Percentiles rank a stretch among this genome's conserved stretches.
These are phyloP conservation scores for Suillus plorans DNA, from an alignment of 768 basidiomycete species.

Conservation along the genomic window DNA sequence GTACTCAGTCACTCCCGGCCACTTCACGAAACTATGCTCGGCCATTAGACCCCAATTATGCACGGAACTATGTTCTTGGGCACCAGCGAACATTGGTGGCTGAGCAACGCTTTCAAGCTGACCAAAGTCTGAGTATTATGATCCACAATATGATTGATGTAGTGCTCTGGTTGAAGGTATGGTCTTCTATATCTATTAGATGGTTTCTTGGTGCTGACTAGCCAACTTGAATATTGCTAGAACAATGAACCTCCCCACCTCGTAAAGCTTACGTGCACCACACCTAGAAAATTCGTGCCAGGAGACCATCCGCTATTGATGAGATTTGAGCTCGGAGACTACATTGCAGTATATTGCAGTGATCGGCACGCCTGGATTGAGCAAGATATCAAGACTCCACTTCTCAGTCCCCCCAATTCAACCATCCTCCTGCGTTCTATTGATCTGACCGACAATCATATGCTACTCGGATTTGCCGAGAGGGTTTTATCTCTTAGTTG, in stretches of 20 bases:
- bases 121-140: neutral
- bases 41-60: neutral
- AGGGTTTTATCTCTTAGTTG: neutral
- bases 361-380: neutral
- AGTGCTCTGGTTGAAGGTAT: neutral
- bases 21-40: neutral
- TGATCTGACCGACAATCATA: neutral
- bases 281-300: neutral
- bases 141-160: neutral
- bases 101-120: neutral
- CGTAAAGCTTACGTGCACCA: neutral
- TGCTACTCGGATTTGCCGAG: neutral
- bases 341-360: neutral
- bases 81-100: neutral
- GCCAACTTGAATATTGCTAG: neutral
- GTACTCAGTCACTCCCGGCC: neutral
- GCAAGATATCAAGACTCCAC: neutral
- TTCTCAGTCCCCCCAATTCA: neutral
- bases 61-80: neutral
- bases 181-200: neutral
- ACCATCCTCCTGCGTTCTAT: neutral
- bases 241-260: neutral
- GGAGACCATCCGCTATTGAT: neutral
- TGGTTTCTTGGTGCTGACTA: neutral
- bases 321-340: neutral